Evolutionary conservation across 257 asterid species (phyloP), one percentile per base, ranked within the genome.

Genomic region (Ehretia macrophylla): DNA sequence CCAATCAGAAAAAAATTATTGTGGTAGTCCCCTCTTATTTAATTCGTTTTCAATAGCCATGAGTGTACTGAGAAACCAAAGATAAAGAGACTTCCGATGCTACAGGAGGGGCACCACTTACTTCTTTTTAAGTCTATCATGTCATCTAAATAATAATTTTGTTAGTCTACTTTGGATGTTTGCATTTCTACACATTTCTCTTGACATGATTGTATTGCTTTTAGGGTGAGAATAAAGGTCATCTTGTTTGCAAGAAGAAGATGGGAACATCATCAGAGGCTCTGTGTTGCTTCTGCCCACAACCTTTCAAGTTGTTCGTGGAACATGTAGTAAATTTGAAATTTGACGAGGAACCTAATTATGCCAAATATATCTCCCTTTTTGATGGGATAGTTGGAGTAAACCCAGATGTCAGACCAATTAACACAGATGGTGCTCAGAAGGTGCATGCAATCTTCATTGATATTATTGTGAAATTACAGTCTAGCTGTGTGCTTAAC

Each of bases 401-500:
- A 52, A 52, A 52, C 38, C 57, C 57, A 20, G 57, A 52, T 52
- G 38, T 52, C 17, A 27, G 57, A 52, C 57, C 57, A 20, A 21
- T 52, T 10, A 52, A 52, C 38, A 52, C 57, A 12, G 57, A 52
- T 14, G 57, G 57, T 52, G 57, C 57, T n/a, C 57, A 52, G 21
- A 52, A 52, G 57, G 57, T 52, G 17, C 27, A 3, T 22, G 11
- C 14, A 23, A 19, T 51, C 0, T 12, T 52, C 16, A 20, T 12
- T 4, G 14, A 18, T 51, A 10, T 18, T 14, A 0, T 17, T 50
- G 12, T 51, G 11, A 17, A 51, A 18, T 23, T 51, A 4, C 54
- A 17, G 23, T 18, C 14, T 6, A 0, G 14, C 0, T 49, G 4
- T 21, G n/a, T 49, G 10, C 21, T 49, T n/a, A 47, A 14, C 9